phyloP scores from a whole-genome alignment of 2,329 filamentous ascomycete genomes.

The Boeremia lycopersici region DNA sequence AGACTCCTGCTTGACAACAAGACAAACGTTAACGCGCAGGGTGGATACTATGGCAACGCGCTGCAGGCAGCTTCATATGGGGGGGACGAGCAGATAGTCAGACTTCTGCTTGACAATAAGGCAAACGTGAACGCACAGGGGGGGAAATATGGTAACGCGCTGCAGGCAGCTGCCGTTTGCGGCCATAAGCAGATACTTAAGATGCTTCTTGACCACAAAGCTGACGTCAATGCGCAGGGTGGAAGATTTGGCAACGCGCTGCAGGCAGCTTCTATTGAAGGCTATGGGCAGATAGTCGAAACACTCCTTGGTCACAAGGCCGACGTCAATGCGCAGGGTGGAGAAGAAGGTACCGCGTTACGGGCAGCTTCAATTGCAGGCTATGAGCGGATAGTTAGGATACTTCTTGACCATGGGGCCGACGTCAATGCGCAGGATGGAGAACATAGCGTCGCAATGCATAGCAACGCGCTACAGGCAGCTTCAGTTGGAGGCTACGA shows the following conservation, averaged over 20 bases:
- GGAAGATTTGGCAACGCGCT: neutral
- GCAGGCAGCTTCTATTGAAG: neutral
- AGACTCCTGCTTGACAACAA: neutral
- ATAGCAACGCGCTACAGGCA: slow-evolving; percentile 3
- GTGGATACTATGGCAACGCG: neutral
- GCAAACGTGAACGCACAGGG: neutral
- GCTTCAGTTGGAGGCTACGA: neutral
- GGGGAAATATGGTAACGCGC: neutral
- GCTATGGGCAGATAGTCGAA: neutral
- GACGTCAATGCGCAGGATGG: neutral
- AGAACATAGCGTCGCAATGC: no score
- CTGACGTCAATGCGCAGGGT: neutral
- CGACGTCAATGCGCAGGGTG: neutral
- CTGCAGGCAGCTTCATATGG: neutral
- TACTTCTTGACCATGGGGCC: slow-evolving; percentile 1
- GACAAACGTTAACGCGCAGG: neutral
- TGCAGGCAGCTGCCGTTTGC: neutral
- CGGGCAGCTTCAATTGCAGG: neutral
- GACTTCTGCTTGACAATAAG: neutral
- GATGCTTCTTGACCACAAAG: neutral
- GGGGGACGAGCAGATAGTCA: neutral
- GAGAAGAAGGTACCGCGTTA: neutral
- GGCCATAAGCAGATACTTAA: neutral
- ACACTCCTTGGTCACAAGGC: neutral
- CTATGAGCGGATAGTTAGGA: neutral